Evolutionary conservation across 129 eudicot genomes (phyloP).

Genomic region (Helianthus tuberosus): DNA sequence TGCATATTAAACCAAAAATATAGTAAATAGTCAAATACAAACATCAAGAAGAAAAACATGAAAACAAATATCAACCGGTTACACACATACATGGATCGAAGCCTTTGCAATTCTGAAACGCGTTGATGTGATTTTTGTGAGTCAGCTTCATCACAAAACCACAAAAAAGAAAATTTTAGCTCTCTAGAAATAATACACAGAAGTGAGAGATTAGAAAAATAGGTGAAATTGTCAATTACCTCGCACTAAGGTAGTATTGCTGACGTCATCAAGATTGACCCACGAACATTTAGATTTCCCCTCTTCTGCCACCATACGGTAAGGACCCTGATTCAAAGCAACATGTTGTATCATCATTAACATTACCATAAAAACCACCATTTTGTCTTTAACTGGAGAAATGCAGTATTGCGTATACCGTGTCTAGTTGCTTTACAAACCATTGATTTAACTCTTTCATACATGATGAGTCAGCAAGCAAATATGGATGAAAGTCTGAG

Average conservation of each 20-base stretch:
- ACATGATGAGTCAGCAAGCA: slow-evolving; percentile 81
- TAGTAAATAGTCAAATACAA: not conserved
- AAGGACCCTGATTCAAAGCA: slow-evolving; percentile 72
- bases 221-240: slow-evolving; percentile 49
- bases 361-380: slow-evolving; percentile 17
- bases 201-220: not conserved
- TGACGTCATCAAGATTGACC: slow-evolving; percentile 87
- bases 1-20: slow-evolving; percentile 25
- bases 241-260: slow-evolving; percentile 72
- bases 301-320: slow-evolving; percentile 92
- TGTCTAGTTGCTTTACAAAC: slow-evolving; percentile 92
- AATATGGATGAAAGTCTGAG: slow-evolving; percentile 86
- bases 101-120: slow-evolving; percentile 96
- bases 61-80: not conserved
- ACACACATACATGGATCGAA: slow-evolving; percentile 89
- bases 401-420: slow-evolving; percentile 48
- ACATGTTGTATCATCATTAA: slow-evolving; percentile 8
- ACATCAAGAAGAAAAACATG: not conserved
- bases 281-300: slow-evolving; percentile 96
- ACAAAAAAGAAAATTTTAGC: not conserved
- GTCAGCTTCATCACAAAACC: slow-evolving; percentile 50
- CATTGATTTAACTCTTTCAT: slow-evolving; percentile 94
- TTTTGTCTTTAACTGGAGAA: slow-evolving; percentile 1
- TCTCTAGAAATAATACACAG: not conserved
- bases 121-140: slow-evolving; percentile 86